A percentile compares a stretch with the other conserved stretches of the same genome.
These are phyloP conservation scores for Candolleomyces aberdarensis DNA, from an alignment of 768 basidiomycete species.

Conservation along the genomic window DNA sequence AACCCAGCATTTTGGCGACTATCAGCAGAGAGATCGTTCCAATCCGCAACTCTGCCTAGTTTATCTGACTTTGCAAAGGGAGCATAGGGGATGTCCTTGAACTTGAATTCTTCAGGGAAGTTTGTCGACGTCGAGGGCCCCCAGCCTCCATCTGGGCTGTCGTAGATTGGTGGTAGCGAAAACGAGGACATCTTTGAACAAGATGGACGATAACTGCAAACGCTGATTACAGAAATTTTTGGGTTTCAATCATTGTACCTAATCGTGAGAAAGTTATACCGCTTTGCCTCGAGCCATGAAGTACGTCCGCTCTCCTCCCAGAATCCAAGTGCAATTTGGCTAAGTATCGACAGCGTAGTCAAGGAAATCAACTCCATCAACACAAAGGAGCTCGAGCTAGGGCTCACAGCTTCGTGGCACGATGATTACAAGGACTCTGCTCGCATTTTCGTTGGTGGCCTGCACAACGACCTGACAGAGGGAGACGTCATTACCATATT, in stretches of 20 bases:
- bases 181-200: conserved; percentile 66
- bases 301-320: conserved; percentile 39
- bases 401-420: conserved; percentile 83
- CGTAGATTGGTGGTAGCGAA: conserved; percentile 81
- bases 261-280: conserved; percentile 37
- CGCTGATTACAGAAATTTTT: conserved; percentile 23
- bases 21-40: conserved; percentile 79
- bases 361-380: conserved; percentile 94
- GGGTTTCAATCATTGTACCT: not conserved
- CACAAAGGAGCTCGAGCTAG: conserved; percentile 81
- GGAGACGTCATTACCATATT: conserved; percentile 97
- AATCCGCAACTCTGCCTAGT: conserved; percentile 95
- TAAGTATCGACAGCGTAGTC: conserved; percentile 61
- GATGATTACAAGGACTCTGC: conserved; percentile 98
- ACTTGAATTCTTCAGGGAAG: conserved; percentile 89
- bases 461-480: conserved; percentile 87
- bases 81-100: conserved; percentile 98
- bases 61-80: conserved; percentile 99
- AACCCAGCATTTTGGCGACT: conserved; percentile 53
- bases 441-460: conserved; percentile 90
- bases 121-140: conserved; percentile 74
- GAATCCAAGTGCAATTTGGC: conserved; percentile 6
- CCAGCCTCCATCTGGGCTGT: conserved; percentile 94
- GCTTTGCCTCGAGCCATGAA: conserved; percentile 53
- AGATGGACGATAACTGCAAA: conserved; percentile 15